Percentiles rank a stretch among this genome's conserved stretches.
phyloP scores from a whole-genome alignment of 345 rosid genomes.

The Salix koriyanagi region DNA sequence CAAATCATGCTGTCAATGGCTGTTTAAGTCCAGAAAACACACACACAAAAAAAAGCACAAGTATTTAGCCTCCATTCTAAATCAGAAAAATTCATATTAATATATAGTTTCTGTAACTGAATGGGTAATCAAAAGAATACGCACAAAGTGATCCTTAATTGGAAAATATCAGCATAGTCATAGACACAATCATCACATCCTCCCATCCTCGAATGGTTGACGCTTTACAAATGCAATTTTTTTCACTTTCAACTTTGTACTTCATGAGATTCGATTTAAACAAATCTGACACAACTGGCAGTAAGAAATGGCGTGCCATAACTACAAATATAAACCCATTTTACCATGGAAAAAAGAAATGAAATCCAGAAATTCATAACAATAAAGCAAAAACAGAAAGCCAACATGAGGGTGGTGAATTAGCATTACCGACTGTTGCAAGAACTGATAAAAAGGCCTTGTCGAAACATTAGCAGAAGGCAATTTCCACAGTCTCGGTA shows the following conservation, averaged over 20 bases:
- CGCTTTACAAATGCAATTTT: too few species aligned
- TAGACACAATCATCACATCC: too few species aligned
- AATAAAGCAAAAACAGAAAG: neutral
- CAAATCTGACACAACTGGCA: neutral
- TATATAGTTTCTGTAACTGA: neutral
- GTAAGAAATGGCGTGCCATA: neutral
- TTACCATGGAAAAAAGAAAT: neutral
- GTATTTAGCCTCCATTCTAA: neutral
- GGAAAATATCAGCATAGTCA: too few species aligned
- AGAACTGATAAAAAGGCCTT: constrained; percentile 57
- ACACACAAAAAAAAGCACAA: too few species aligned
- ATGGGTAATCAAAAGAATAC: neutral
- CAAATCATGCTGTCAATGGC: too few species aligned
- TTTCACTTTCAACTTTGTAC: too few species aligned
- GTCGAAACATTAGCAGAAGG: constrained; percentile 27
- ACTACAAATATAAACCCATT: neutral
- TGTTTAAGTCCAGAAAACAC: too few species aligned
- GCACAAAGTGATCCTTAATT: neutral
- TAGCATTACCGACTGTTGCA: constrained; percentile 58
- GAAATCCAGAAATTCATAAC: neutral
- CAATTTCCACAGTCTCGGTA: constrained; percentile 41
- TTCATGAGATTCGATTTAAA: neutral
- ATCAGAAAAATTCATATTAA: neutral
- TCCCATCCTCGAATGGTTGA: too few species aligned
- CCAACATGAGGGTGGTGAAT: neutral